Conservation (phyloP, 106 monocot species). For the Xerophyta viscosa region DNA sequence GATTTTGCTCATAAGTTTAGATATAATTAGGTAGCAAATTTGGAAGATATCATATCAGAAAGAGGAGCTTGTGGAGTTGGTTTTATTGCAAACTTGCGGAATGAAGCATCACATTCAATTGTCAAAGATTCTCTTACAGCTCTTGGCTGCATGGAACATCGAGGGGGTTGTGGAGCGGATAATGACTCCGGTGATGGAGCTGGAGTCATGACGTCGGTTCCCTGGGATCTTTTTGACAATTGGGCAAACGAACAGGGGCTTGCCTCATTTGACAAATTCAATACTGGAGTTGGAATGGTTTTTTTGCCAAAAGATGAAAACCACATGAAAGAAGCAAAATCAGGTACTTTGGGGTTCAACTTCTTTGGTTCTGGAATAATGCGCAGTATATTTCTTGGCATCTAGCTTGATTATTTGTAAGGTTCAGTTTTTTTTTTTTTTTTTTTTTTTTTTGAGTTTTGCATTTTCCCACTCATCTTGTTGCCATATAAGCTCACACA, state of each 20-base stretch:
- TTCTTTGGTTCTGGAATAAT: too few species aligned
- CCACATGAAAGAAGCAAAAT: slow-evolving; percentile 63
- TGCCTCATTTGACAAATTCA: slow-evolving; percentile 44
- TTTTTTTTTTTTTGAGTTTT: too few species aligned
- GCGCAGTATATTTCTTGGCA: too few species aligned
- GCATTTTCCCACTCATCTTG: too few species aligned
- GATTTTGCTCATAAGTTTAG: too few species aligned
- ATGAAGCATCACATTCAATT: slow-evolving; percentile 78
- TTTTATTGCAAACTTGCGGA: slow-evolving; percentile 89
- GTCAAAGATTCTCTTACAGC: slow-evolving; percentile 80
- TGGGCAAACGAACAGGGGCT: slow-evolving; percentile 84
- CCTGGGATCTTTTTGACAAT: slow-evolving; percentile 78
- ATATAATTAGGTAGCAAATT: slow-evolving; percentile 56
- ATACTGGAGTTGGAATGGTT: slow-evolving; percentile 96
- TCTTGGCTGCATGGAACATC: slow-evolving; percentile 98
- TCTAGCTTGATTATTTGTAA: too few species aligned
- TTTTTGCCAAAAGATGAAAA: slow-evolving; percentile 86
- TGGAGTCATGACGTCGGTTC: slow-evolving; percentile 83
- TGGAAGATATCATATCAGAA: slow-evolving; percentile 84
- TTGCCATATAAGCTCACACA: too few species aligned
- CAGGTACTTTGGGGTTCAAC: slow-evolving; percentile 30
- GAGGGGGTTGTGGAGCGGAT: slow-evolving; percentile 96
- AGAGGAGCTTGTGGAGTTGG: slow-evolving; percentile 99
- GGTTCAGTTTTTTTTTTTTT: too few species aligned
- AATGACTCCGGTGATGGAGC: slow-evolving; percentile 94